Percentiles rank a stretch among this genome's conserved stretches.
phyloP scores from a whole-genome alignment of 345 rosid genomes.

The Rhizophora mangle region DNA sequence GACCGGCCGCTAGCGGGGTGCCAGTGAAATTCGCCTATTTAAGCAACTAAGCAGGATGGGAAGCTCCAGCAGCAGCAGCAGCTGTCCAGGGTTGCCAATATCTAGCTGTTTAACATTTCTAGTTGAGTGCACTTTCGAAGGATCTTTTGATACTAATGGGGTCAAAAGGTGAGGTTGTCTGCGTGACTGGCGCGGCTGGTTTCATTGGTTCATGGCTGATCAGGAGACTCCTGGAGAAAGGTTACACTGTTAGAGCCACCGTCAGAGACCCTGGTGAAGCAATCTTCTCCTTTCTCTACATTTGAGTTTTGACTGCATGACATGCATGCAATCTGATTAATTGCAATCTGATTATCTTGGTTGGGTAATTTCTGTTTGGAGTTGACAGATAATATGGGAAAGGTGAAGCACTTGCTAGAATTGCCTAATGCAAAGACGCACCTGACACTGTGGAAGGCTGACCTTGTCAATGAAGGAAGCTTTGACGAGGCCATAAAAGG shows the following conservation, averaged over 20 bases:
- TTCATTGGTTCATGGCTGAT: slow-evolving; percentile 19
- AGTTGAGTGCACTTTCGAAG: too few relatives aligned
- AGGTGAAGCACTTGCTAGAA: slow-evolving; percentile 24
- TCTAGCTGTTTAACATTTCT: too few relatives aligned
- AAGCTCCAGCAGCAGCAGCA: too few relatives aligned
- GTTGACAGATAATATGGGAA: slow-evolving; percentile 14
- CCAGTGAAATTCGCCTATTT: too few relatives aligned
- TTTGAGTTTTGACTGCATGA: too few relatives aligned
- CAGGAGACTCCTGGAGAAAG: slow-evolving; percentile 17
- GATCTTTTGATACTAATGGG: too few relatives aligned
- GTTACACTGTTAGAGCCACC: slow-evolving; percentile 16
- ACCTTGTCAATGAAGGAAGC: slow-evolving; percentile 30
- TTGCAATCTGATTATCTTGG: too few relatives aligned
- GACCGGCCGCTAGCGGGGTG: too few relatives aligned
- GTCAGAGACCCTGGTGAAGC: slow-evolving; percentile 6
- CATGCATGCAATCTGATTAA: too few relatives aligned
- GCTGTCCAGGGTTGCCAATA: too few relatives aligned
- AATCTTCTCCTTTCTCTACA: background rate
- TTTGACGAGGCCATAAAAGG: slow-evolving; percentile 31
- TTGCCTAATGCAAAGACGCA: slow-evolving; percentile 29
- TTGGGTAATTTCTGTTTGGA: too few relatives aligned
- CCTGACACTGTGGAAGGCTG: slow-evolving; percentile 31
- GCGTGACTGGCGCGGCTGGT: slow-evolving; percentile 17
- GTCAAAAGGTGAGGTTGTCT: background rate
- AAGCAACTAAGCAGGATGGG: too few relatives aligned